phyloP scores from a whole-genome alignment of 176 grass and related monocot genomes.

The Canna indica region DNA sequence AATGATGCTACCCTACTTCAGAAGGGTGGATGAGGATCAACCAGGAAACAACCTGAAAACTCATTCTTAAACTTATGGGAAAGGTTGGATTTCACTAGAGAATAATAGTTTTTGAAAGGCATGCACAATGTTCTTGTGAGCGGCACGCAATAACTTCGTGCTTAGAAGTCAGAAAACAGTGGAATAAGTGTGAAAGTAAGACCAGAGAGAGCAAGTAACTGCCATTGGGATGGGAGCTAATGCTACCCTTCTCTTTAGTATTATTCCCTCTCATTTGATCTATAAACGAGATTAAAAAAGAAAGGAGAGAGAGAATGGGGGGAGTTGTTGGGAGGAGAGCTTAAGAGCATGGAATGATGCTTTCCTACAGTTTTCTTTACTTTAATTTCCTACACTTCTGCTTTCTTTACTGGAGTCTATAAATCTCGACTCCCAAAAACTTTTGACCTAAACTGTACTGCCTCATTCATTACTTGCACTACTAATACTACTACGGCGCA shows the following conservation, averaged over 20 bases:
- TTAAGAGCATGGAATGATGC: constrained; percentile 8
- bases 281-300: not conserved
- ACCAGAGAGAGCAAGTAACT: no score
- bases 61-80: no score
- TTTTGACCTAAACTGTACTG: constrained; percentile 16
- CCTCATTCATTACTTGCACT: not conserved
- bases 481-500: not conserved
- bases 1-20: no score
- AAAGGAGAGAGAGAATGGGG: not conserved
- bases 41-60: no score
- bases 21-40: no score
- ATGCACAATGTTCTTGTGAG: no score
- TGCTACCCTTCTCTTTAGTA: not conserved
- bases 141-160: no score
- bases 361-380: not conserved
- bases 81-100: no score
- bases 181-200: no score
- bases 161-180: no score
- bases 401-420: not conserved
- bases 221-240: not conserved
- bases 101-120: no score
- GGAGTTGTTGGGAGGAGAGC: constrained; percentile 3
- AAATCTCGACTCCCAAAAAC: constrained; percentile 10
- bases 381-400: not conserved
- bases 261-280: not conserved